Conservation (phyloP, 345 rosid genomes). For the Salix arbutifolia region DNA sequence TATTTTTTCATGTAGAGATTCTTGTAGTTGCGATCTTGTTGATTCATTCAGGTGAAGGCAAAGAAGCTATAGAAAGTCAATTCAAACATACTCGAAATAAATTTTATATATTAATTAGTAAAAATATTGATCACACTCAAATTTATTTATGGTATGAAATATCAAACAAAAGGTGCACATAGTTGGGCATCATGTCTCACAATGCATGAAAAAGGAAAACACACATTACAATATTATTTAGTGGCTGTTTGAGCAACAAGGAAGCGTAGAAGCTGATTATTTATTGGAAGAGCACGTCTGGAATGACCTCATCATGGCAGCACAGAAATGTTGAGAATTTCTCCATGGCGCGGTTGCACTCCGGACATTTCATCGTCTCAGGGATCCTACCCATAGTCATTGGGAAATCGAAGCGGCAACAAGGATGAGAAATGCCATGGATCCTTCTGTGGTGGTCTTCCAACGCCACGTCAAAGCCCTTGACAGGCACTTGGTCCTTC, state of each 20-base stretch:
- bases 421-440: constrained; percentile 42
- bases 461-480: constrained; percentile 56
- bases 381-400: constrained; percentile 56
- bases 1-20: no score
- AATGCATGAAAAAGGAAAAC: no score
- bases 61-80: no score
- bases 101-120: no score
- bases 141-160: no score
- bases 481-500: constrained; percentile 50
- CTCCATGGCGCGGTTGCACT: constrained; percentile 71
- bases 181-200: no score
- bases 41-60: no score
- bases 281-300: background rate
- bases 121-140: no score
- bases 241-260: background rate
- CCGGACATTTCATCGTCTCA: constrained; percentile 62
- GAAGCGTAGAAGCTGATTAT: background rate
- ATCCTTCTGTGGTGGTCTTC: constrained; percentile 56
- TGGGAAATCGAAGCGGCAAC: constrained; percentile 74
- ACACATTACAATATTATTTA: no score
- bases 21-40: no score
- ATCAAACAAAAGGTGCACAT: no score
- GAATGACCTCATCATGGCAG: constrained; percentile 58
- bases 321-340: constrained; percentile 59
- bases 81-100: no score